Conservation (phyloP, 108 stramenopile species). For the Conticribra guillardii region DNA sequence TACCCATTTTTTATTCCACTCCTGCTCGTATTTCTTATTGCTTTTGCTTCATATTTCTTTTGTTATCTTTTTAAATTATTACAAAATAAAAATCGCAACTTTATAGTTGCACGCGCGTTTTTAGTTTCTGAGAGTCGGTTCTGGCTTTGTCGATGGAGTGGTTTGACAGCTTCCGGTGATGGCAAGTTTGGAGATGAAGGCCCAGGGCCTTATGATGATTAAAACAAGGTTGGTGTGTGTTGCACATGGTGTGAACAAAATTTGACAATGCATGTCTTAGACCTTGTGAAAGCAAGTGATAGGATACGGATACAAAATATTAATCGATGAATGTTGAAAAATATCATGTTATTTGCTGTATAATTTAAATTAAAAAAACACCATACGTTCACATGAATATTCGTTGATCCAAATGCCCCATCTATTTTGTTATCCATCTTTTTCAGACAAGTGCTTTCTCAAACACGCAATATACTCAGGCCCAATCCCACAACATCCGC, state of each 20-base stretch:
- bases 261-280: too few species aligned
- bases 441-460: slow-evolving; percentile 13
- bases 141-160: slow-evolving; percentile 60
- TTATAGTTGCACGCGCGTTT: slow-evolving; percentile 88
- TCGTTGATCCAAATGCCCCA: background rate
- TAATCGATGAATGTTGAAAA: too few species aligned
- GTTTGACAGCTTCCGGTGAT: slow-evolving; percentile 22
- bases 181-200: slow-evolving; percentile 26
- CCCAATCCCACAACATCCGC: slow-evolving; percentile 91
- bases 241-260: too few species aligned
- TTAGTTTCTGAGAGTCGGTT: slow-evolving; percentile 89
- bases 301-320: too few species aligned
- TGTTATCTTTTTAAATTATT: too few species aligned
- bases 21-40: too few species aligned
- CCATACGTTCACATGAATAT: background rate
- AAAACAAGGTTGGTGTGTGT: slow-evolving; percentile 7
- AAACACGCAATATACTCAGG: slow-evolving; percentile 64
- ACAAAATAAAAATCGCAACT: too few species aligned
- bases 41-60: too few species aligned
- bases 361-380: too few species aligned
- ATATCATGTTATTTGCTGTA: background rate
- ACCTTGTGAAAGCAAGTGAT: too few species aligned
- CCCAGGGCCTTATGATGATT: slow-evolving; percentile 32
- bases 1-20: too few species aligned
- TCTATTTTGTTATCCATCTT: background rate